phyloP scores from a whole-genome alignment of 2,329 filamentous ascomycete genomes.

The Monilinia fructigena region DNA sequence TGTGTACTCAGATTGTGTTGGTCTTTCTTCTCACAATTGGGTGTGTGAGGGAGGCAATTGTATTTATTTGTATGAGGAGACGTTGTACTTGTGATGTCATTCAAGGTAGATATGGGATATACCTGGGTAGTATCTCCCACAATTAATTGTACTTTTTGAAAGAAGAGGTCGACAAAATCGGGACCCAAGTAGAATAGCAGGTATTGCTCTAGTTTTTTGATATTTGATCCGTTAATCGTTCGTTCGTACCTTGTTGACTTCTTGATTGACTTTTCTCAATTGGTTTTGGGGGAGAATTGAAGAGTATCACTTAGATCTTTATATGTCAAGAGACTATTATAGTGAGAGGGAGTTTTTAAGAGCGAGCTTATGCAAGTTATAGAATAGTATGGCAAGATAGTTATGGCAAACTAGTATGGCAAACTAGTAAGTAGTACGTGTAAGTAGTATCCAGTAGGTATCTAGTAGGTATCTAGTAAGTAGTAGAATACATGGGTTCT shows the following conservation, averaged over 20 bases:
- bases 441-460: no score
- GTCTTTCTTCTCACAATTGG: background rate
- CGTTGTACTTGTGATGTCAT: slow-evolving; percentile 13
- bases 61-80: background rate
- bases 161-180: background rate
- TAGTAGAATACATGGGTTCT: no score
- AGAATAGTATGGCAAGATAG: background rate
- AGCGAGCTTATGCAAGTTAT: background rate
- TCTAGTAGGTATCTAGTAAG: no score
- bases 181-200: no score
- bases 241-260: background rate
- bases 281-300: background rate
- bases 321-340: background rate
- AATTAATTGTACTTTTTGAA: background rate
- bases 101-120: background rate
- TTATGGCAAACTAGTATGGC: no score
- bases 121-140: background rate
- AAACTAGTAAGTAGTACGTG: no score
- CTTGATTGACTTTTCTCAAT: background rate
- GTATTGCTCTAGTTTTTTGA: background rate
- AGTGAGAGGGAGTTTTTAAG: no score
- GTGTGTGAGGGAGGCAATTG: background rate
- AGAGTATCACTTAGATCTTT: background rate
- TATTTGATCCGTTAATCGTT: background rate
- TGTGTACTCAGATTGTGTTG: background rate